Conservation (phyloP, 768 basidiomycete genomes). For the Suillus hirtellus region DNA sequence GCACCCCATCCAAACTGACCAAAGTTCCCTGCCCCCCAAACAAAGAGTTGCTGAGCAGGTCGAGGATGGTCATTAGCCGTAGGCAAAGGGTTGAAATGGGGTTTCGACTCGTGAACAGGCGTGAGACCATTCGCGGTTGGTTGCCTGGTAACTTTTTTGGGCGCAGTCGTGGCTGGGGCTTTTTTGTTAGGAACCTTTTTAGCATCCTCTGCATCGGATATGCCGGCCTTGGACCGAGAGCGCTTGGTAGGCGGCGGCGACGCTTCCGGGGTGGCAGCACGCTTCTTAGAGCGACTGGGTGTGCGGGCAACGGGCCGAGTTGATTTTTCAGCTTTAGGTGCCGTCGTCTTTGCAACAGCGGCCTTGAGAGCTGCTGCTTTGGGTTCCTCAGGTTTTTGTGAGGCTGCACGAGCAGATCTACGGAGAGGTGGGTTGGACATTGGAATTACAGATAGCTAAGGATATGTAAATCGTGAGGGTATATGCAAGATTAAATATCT, state of each 20-base stretch:
- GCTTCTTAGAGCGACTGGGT: slow-evolving; percentile 40
- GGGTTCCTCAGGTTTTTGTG: slow-evolving; percentile 40
- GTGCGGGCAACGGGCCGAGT: slow-evolving; percentile 30
- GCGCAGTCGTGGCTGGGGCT: slow-evolving; percentile 18
- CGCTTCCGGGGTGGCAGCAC: slow-evolving; percentile 50
- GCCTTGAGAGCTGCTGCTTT: slow-evolving; percentile 24
- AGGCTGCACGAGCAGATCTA: slow-evolving; percentile 54
- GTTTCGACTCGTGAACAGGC: slow-evolving; percentile 40
- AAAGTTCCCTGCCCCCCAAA: slow-evolving; percentile 92
- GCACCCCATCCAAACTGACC: slow-evolving; percentile 94
- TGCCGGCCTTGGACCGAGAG: slow-evolving; percentile 35
- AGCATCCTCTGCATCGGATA: slow-evolving; percentile 46
- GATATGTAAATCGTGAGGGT: slow-evolving; percentile 6
- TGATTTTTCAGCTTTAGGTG: slow-evolving; percentile 28
- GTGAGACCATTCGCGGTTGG: slow-evolving; percentile 33
- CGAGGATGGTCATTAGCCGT: slow-evolving; percentile 52
- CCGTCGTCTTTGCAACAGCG: slow-evolving; percentile 31
- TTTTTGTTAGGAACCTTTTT: slow-evolving; percentile 29
- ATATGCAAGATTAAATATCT: slow-evolving; percentile 4
- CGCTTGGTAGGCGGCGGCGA: slow-evolving; percentile 53
- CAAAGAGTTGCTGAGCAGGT: slow-evolving; percentile 75
- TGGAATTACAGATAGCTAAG: slow-evolving; percentile 22
- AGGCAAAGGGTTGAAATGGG: slow-evolving; percentile 70
- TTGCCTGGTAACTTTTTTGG: slow-evolving; percentile 31
- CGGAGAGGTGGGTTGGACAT: slow-evolving; percentile 42